Evolutionary conservation across 1,139 yeast species (phyloP).

Genomic region (Sugiyamaella grinbergsii): DNA sequence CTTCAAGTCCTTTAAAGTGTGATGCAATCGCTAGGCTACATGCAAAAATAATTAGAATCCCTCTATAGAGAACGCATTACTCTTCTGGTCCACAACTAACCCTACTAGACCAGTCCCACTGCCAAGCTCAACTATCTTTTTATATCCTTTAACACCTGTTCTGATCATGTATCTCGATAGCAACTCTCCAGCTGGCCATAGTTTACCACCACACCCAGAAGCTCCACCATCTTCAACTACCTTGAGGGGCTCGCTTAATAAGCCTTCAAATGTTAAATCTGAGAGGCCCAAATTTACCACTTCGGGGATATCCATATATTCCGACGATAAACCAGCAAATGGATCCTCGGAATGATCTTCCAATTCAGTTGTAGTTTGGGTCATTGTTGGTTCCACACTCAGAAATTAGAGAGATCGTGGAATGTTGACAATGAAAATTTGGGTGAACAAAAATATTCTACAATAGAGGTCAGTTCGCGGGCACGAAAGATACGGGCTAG

Average conservation of each 20-base stretch:
- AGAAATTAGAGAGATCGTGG: no score
- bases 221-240: slow-evolving; percentile 59
- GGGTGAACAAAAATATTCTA: no score
- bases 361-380: no score
- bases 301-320: slow-evolving; percentile 42
- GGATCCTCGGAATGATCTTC: slow-evolving; percentile 1
- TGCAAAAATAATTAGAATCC: slow-evolving; percentile 9
- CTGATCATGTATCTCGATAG: slow-evolving; percentile 49
- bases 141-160: slow-evolving; percentile 34
- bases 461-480: no score
- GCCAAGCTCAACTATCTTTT: slow-evolving; percentile 53
- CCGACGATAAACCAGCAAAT: slow-evolving; percentile 24
- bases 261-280: slow-evolving; percentile 48
- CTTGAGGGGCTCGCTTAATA: slow-evolving; percentile 44
- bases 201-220: slow-evolving; percentile 60
- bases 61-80: no score
- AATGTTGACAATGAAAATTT: no score
- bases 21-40: slow-evolving; percentile 43
- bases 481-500: no score
- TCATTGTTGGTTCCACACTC: no score
- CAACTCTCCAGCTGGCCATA: slow-evolving; percentile 61
- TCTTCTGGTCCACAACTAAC: slow-evolving; percentile 24
- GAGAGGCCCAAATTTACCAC: slow-evolving; percentile 47
- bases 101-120: slow-evolving; percentile 61
- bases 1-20: slow-evolving; percentile 35